These are phyloP conservation scores for Lagerstroemia fauriei DNA, from an alignment of 441 rosid species.

Conservation along the genomic window DNA sequence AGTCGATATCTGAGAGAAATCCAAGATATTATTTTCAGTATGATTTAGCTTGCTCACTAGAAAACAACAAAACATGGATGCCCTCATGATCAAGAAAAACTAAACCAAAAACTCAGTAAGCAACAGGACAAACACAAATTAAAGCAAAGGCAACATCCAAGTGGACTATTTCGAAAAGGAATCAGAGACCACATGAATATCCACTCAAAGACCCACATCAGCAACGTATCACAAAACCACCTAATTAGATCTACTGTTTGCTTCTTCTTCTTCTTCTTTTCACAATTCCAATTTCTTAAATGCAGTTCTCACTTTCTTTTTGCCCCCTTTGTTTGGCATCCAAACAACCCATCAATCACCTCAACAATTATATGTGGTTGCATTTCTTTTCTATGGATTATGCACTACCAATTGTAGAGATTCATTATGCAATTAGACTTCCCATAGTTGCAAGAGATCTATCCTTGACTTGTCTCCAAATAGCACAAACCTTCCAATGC, in stretches of 20 bases:
- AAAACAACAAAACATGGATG: neutral
- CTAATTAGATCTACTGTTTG: neutral
- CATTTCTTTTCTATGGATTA: neutral
- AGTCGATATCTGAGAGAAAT: constrained; percentile 60
- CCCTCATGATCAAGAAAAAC: neutral
- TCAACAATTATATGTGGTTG: neutral
- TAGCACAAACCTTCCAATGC: neutral
- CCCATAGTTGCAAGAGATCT: neutral
- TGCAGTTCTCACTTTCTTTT: neutral
- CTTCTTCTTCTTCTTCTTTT: too few relatives aligned
- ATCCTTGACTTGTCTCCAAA: neutral
- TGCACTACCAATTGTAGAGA: neutral
- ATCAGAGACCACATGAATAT: neutral
- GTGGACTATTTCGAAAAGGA: neutral
- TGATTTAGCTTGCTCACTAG: neutral
- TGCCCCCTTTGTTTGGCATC: neutral
- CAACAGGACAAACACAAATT: neutral
- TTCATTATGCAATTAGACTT: neutral
- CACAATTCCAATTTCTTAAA: neutral
- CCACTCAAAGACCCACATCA: neutral
- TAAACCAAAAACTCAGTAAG: neutral
- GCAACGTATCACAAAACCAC: neutral
- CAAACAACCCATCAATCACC: neutral
- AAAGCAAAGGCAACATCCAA: neutral
- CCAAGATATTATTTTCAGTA: constrained; percentile 10